Conservation (phyloP, 257 asterid genomes). For the Mentha longifolia region DNA sequence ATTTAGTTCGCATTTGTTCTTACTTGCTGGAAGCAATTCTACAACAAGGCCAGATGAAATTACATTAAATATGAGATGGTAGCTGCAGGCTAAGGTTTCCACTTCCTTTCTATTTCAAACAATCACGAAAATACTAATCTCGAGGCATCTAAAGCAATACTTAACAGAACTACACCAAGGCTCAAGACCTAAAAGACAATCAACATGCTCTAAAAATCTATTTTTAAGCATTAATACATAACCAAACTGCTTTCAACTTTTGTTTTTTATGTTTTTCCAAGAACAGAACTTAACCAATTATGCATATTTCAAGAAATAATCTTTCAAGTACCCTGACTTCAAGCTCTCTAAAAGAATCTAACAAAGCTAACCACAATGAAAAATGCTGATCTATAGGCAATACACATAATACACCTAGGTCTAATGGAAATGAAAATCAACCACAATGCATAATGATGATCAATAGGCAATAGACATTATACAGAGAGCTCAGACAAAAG, state of each 20-base stretch:
- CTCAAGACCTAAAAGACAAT: constrained; percentile 7
- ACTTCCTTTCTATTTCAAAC: constrained; percentile 14
- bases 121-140: constrained; percentile 7
- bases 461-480: neutral
- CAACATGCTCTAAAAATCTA: neutral
- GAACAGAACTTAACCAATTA: neutral
- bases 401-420: neutral
- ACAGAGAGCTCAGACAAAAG: constrained; percentile 13
- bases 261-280: neutral
- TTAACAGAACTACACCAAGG: neutral
- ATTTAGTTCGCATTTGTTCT: neutral
- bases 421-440: neutral
- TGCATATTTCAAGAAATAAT: neutral
- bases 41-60: constrained; percentile 9
- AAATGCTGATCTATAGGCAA: neutral
- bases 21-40: constrained; percentile 10
- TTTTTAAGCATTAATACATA: neutral
- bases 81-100: constrained; percentile 10
- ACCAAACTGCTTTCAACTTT: neutral
- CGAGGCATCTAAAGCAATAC: constrained; percentile 7
- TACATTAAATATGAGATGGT: neutral
- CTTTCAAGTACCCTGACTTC: neutral
- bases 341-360: constrained; percentile 19
- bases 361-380: neutral
- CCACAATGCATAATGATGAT: constrained; percentile 6